Evolutionary conservation across 1,284 basidiomycete genomes (phyloP).

Genomic region (Porodaedalea pini): DNA sequence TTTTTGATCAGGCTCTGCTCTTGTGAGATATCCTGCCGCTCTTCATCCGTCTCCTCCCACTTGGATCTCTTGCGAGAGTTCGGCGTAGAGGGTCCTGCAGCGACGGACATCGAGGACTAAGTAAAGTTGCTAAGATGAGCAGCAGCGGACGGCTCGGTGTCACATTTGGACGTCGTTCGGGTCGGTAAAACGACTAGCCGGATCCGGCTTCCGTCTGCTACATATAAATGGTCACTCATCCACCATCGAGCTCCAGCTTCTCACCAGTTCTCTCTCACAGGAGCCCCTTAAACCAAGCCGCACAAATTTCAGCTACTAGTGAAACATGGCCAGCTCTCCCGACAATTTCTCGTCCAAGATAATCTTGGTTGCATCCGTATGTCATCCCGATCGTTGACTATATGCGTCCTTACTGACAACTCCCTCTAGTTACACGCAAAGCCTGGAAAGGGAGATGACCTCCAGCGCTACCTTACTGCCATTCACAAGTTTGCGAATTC

Average conservation of each 20-base stretch:
- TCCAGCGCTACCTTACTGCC: constrained; percentile 9
- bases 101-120: constrained; percentile 9
- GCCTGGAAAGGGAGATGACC: constrained; percentile 16
- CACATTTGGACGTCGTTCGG: too few species aligned
- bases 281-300: neutral
- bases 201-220: neutral
- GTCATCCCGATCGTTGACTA: neutral
- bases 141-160: neutral
- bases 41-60: constrained; percentile 57
- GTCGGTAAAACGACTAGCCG: neutral
- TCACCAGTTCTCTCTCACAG: neutral
- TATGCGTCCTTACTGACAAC: neutral
- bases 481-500: constrained; percentile 20
- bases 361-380: constrained; percentile 12
- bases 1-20: constrained; percentile 44
- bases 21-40: constrained; percentile 30
- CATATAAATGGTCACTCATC: neutral
- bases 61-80: constrained; percentile 66
- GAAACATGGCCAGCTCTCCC: neutral
- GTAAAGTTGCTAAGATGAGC: neutral
- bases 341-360: constrained; percentile 4
- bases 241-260: neutral
- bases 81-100: constrained; percentile 36
- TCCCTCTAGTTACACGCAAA: constrained; percentile 4
- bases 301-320: neutral